Evolutionary conservation across 1,284 basidiomycete species (phyloP).

Genomic region (Naganishia liquefaciens): DNA sequence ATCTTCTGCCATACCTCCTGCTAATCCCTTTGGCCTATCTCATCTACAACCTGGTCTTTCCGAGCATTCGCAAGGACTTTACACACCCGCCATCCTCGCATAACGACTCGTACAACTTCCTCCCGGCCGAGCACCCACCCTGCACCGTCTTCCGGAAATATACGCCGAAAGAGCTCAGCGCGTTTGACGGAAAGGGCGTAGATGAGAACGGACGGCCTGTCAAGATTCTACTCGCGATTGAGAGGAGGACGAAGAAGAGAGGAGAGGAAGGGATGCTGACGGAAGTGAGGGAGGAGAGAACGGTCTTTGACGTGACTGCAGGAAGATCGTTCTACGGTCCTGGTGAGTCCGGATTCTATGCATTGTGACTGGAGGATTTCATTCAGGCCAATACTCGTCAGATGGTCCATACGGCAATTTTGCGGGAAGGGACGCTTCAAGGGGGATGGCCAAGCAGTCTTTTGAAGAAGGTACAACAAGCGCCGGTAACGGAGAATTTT

Average conservation of each 20-base stretch:
- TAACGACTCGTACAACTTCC: constrained; percentile 73
- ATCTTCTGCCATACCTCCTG: constrained; percentile 16
- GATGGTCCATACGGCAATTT: constrained; percentile 97
- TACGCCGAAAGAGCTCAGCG: constrained; percentile 69
- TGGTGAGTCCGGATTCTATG: constrained; percentile 58
- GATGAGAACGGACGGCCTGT: constrained; percentile 50
- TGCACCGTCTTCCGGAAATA: constrained; percentile 73
- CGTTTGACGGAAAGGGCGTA: constrained; percentile 65
- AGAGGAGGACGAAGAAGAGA: constrained; percentile 57
- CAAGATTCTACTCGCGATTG: constrained; percentile 81
- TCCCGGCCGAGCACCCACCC: constrained; percentile 74
- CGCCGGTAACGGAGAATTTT: constrained; percentile 17
- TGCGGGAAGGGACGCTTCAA: constrained; percentile 87
- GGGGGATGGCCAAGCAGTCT: constrained; percentile 96
- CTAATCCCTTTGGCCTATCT: constrained; percentile 57
- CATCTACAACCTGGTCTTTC: constrained; percentile 70
- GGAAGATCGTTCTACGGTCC: constrained; percentile 91
- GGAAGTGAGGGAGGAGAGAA: constrained; percentile 76
- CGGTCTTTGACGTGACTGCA: constrained; percentile 86
- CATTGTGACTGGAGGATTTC: neutral
- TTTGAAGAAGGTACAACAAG: constrained; percentile 70
- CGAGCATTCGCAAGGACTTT: constrained; percentile 55
- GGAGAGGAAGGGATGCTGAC: constrained; percentile 56
- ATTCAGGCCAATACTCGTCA: constrained; percentile 43
- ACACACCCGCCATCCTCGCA: constrained; percentile 40